These are phyloP conservation scores for Candida jianshihensis DNA, from an alignment of 805 yeast species.

Conservation along the genomic window DNA sequence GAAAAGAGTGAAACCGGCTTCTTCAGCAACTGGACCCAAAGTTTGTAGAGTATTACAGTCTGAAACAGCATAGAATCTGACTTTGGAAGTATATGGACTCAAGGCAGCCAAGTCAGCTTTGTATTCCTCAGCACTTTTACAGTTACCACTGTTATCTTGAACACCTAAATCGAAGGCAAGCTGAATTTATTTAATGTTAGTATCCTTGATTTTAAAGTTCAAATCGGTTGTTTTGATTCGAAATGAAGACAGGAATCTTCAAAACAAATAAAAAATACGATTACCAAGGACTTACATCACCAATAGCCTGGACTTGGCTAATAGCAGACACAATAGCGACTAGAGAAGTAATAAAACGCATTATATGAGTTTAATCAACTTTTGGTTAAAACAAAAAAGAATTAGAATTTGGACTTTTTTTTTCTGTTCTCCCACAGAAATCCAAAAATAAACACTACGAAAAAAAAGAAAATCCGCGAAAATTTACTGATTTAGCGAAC, in stretches of 20 bases:
- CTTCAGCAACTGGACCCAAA: conserved; percentile 82
- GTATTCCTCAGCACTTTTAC: conserved; percentile 71
- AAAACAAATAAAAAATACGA: too few relatives aligned
- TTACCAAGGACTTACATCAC: conserved; percentile 37
- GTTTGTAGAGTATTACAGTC: conserved; percentile 85
- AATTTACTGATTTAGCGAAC: background rate
- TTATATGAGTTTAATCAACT: conserved; percentile 1
- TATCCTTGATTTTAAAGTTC: background rate
- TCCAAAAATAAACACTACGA: conserved; percentile 1
- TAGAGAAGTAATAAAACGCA: conserved; percentile 17
- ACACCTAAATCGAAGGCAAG: conserved; percentile 88
- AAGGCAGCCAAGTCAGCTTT: conserved; percentile 57
- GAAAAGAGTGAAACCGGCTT: conserved; percentile 66
- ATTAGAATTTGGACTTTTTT: background rate
- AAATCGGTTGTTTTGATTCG: too few relatives aligned
- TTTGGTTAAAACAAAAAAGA: background rate
- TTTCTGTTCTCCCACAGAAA: background rate
- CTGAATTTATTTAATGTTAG: conserved; percentile 18
- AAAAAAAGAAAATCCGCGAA: background rate
- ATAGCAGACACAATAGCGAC: conserved; percentile 36
- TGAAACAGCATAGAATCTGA: conserved; percentile 88
- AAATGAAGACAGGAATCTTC: too few relatives aligned
- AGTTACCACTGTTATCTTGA: conserved; percentile 61
- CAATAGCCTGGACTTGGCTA: conserved; percentile 49
- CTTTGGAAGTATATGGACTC: conserved; percentile 49